Conservation (phyloP, 2,329 filamentous ascomycete genomes). For the Aspergillus phoenicis region DNA sequence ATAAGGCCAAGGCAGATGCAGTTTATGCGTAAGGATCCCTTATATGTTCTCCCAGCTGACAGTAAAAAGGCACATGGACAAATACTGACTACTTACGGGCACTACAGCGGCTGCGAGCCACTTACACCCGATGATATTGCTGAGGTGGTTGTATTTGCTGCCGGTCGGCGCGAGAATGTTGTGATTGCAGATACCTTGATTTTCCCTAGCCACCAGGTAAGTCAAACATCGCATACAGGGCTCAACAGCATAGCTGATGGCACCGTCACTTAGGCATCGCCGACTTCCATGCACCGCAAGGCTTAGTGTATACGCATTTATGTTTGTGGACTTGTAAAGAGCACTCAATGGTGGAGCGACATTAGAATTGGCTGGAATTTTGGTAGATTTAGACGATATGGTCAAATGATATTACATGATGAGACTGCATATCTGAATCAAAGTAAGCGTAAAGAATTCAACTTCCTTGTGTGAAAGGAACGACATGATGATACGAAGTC, state of each 20-base stretch:
- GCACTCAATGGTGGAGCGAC: neutral
- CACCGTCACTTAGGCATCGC: constrained; percentile 19
- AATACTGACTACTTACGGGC: neutral
- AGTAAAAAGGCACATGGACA: neutral
- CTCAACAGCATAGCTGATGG: neutral
- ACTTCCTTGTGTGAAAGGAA: too few relatives aligned
- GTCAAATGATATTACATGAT: neutral
- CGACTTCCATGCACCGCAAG: constrained; percentile 16
- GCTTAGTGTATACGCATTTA: neutral
- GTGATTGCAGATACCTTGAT: constrained; percentile 85
- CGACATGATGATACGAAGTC: too few relatives aligned
- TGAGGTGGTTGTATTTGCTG: constrained; percentile 84
- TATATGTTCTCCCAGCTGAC: constrained; percentile 18
- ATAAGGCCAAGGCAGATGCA: constrained; percentile 84
- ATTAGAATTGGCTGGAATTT: neutral
- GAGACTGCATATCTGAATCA: neutral
- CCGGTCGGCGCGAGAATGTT: constrained; percentile 83
- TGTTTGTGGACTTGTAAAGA: neutral
- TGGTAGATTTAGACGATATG: neutral
- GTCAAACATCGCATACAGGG: constrained; percentile 25
- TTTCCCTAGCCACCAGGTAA: constrained; percentile 86
- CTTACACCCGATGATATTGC: constrained; percentile 89
- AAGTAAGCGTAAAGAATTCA: neutral
- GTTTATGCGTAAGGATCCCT: constrained; percentile 70
- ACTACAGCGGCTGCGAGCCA: constrained; percentile 69